Conservation (phyloP, 106 monocot species). For the Acanthochlamys bracteata region DNA sequence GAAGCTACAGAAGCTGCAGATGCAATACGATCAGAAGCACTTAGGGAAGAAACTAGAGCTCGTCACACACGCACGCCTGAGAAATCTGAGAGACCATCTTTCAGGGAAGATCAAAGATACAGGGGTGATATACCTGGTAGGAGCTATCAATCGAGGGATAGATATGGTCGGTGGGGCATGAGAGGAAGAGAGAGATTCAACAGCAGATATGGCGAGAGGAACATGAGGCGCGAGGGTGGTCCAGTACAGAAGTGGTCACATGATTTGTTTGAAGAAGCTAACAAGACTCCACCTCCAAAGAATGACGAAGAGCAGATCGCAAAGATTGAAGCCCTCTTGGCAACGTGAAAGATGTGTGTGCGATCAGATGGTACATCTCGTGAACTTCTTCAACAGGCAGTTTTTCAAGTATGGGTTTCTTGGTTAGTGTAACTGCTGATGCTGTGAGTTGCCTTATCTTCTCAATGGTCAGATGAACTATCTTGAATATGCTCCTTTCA, state of each 20-base stretch:
- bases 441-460: too few relatives aligned
- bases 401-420: too few relatives aligned
- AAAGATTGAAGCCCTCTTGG: slow-evolving; percentile 72
- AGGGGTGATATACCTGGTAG: too few relatives aligned
- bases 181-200: slow-evolving; percentile 35
- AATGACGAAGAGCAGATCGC: slow-evolving; percentile 94
- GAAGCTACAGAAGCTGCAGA: slow-evolving; percentile 10
- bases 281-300: slow-evolving; percentile 55
- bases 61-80: slow-evolving; percentile 16
- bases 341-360: slow-evolving; percentile 16
- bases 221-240: slow-evolving; percentile 10
- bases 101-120: slow-evolving; percentile 24
- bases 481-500: too few relatives aligned
- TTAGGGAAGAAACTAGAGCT: too few relatives aligned
- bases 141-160: slow-evolving; percentile 26
- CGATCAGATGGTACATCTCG: neutral
- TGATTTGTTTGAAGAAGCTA: slow-evolving; percentile 78
- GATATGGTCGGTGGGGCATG: slow-evolving; percentile 17
- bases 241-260: slow-evolving; percentile 88
- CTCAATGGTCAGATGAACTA: too few relatives aligned
- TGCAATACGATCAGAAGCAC: slow-evolving; percentile 14
- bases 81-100: slow-evolving; percentile 13
- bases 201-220: slow-evolving; percentile 21
- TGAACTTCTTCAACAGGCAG: too few relatives aligned
- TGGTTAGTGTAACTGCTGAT: too few relatives aligned